A percentile compares a stretch with the other conserved stretches of the same genome.
These are phyloP conservation scores for Pleurotus cornucopiae DNA, from an alignment of 768 basidiomycete genomes.

Conservation along the genomic window DNA sequence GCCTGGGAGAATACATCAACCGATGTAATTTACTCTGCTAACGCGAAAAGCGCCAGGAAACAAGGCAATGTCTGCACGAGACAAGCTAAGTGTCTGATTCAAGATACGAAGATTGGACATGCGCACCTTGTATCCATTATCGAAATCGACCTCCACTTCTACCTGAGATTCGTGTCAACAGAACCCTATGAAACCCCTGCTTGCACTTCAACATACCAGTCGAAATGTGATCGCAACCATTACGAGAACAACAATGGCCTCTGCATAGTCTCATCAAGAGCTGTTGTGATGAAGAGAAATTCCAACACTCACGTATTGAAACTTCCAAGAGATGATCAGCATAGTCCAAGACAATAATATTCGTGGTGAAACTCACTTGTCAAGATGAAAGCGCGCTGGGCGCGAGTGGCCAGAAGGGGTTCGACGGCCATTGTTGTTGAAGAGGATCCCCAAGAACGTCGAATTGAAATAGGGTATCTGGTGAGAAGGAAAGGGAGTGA, in stretches of 20 bases:
- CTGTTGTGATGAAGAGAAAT: not conserved
- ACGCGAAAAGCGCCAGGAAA: slow-evolving; percentile 78
- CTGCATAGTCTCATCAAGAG: slow-evolving; percentile 30
- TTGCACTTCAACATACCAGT: slow-evolving; percentile 36
- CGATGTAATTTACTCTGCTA: slow-evolving; percentile 61
- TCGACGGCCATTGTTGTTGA: slow-evolving; percentile 59
- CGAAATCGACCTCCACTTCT: slow-evolving; percentile 41
- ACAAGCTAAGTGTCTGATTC: slow-evolving; percentile 1
- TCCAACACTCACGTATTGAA: slow-evolving; percentile 49
- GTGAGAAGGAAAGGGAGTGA: slow-evolving; percentile 10
- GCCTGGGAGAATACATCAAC: not conserved
- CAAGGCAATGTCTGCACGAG: slow-evolving; percentile 11
- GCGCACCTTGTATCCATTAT: slow-evolving; percentile 49
- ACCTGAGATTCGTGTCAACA: slow-evolving; percentile 34
- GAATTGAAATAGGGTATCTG: not conserved
- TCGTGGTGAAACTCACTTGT: slow-evolving; percentile 48
- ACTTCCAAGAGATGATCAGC: slow-evolving; percentile 29
- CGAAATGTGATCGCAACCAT: slow-evolving; percentile 74
- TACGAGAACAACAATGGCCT: slow-evolving; percentile 69
- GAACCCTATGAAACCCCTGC: not conserved
- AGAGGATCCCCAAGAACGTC: not conserved
- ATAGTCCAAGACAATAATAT: too few relatives aligned
- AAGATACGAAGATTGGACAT: not conserved
- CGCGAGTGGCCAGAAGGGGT: slow-evolving; percentile 65
- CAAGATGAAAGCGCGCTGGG: slow-evolving; percentile 67